Evolutionary conservation across 2,329 filamentous ascomycete species (phyloP).

Genomic region (Davidsoniella australis): DNA sequence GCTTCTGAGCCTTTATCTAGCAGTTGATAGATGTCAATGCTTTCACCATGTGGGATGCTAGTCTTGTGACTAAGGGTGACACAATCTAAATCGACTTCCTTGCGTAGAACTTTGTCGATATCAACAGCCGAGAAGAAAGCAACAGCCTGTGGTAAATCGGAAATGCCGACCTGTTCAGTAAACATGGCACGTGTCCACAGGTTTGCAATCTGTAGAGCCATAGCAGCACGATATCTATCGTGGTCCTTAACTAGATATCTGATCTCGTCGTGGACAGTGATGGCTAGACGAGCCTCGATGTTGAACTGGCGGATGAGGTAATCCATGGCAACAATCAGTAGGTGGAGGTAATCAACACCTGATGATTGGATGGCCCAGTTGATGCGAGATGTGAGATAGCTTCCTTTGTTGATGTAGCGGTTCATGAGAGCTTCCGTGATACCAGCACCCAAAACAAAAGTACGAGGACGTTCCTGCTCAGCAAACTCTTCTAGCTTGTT

Average conservation of each 20-base stretch:
- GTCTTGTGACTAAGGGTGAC: constrained; percentile 71
- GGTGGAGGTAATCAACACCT: constrained; percentile 90
- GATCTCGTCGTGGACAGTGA: constrained; percentile 96
- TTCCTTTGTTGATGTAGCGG: constrained; percentile 71
- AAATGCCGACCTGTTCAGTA: constrained; percentile 85
- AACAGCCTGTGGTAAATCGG: constrained; percentile 83
- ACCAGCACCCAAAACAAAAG: constrained; percentile 80
- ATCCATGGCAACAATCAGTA: constrained; percentile 88
- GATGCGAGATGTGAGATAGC: constrained; percentile 88
- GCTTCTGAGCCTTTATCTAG: constrained; percentile 56
- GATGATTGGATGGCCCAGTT: constrained; percentile 99
- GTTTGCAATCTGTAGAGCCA: constrained; percentile 88
- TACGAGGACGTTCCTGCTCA: constrained; percentile 78
- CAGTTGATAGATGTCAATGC: constrained; percentile 63
- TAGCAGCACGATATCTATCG: constrained; percentile 75
- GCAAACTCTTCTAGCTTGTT: constrained; percentile 97
- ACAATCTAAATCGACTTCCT: constrained; percentile 97
- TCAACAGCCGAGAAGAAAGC: constrained; percentile 94
- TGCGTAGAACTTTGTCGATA: constrained; percentile 86
- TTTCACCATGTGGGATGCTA: constrained; percentile 71
- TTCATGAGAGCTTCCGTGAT: constrained; percentile 92
- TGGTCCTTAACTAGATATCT: constrained; percentile 73
- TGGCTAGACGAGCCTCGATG: constrained; percentile 66
- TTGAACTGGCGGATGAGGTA: constrained; percentile 76
- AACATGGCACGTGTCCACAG: constrained; percentile 98